These are phyloP conservation scores for Fomitopsis schrenkii DNA, from an alignment of 1,284 basidiomycete genomes.

Conservation along the genomic window DNA sequence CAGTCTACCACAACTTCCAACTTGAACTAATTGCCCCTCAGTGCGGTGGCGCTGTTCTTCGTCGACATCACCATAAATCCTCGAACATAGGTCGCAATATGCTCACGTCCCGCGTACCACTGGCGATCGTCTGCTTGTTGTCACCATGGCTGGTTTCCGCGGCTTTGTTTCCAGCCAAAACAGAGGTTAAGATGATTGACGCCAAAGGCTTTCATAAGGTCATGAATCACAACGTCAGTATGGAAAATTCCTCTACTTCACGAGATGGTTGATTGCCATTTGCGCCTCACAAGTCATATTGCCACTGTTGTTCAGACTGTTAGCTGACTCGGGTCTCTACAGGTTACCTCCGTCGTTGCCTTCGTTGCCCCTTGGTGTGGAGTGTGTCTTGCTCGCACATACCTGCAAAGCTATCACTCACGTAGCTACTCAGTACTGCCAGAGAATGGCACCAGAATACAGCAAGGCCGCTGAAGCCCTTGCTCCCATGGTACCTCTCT, in stretches of 20 bases:
- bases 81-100: constrained; percentile 7
- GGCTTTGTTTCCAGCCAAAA: constrained; percentile 68
- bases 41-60: too few relatives aligned
- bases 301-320: too few relatives aligned
- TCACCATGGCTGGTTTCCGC: constrained; percentile 57
- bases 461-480: constrained; percentile 78
- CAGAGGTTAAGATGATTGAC: constrained; percentile 74
- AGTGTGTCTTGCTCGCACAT: constrained; percentile 39
- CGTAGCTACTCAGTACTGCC: constrained; percentile 66
- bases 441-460: constrained; percentile 83
- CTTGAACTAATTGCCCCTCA: background rate
- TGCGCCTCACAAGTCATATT: background rate
- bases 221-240: constrained; percentile 74
- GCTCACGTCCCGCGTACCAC: constrained; percentile 26
- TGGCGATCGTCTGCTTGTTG: constrained; percentile 26
- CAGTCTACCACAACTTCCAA: background rate
- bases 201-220: constrained; percentile 67
- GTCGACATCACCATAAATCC: too few relatives aligned
- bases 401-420: background rate
- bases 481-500: constrained; percentile 81
- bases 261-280: background rate
- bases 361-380: constrained; percentile 91
- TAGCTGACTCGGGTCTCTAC: constrained; percentile 6
- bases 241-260: background rate
- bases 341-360: constrained; percentile 79